These are phyloP conservation scores for Scorias spongiosa DNA, from an alignment of 2,329 filamentous ascomycete species.

Conservation along the genomic window DNA sequence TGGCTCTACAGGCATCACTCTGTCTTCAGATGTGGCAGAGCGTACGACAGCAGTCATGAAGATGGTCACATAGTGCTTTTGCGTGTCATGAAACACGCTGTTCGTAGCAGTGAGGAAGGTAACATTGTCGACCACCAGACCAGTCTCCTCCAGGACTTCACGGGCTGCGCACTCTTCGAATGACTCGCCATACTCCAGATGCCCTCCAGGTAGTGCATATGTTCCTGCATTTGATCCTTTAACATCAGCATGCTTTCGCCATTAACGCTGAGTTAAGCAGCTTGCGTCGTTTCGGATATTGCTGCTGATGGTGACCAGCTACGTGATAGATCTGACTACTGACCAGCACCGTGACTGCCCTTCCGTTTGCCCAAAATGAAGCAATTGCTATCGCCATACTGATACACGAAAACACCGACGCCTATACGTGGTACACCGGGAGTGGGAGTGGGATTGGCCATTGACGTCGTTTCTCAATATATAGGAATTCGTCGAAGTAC, in stretches of 20 bases:
- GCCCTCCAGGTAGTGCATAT: constrained; percentile 49
- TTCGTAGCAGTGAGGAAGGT: constrained; percentile 50
- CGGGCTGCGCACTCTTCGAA: constrained; percentile 47
- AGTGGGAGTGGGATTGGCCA: neutral
- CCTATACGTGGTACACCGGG: constrained; percentile 22
- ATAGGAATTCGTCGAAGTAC: too few relatives aligned
- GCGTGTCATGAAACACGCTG: constrained; percentile 43
- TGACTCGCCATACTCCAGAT: constrained; percentile 55
- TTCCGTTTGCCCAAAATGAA: constrained; percentile 34
- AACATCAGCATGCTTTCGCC: neutral
- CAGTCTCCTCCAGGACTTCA: constrained; percentile 58
- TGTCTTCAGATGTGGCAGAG: too few relatives aligned
- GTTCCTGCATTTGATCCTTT: constrained; percentile 1
- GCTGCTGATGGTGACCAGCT: too few relatives aligned
- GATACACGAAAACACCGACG: constrained; percentile 32
- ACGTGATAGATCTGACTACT: constrained; percentile 15
- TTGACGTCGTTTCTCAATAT: neutral
- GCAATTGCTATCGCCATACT: constrained; percentile 23
- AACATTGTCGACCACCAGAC: constrained; percentile 37
- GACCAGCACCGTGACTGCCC: constrained; percentile 33
- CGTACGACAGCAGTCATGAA: constrained; percentile 45
- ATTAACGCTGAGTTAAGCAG: neutral
- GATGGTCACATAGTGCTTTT: constrained; percentile 61
- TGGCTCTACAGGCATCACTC: too few relatives aligned
- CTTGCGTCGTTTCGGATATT: too few relatives aligned